phyloP scores from a whole-genome alignment of 1,284 basidiomycete species.

The Ustilago hordei region DNA sequence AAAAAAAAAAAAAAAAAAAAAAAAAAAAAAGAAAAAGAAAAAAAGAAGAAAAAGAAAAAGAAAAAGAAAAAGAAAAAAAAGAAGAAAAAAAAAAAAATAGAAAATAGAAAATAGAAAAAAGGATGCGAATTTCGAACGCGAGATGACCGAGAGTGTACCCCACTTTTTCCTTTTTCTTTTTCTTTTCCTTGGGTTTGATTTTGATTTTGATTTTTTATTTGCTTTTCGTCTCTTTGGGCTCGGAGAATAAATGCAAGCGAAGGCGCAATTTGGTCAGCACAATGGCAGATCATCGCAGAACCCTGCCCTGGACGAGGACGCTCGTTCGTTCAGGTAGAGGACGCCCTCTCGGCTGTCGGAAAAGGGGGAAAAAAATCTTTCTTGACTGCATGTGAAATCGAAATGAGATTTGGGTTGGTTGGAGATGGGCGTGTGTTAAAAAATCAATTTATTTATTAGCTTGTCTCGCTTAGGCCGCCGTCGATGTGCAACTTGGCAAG shows the following conservation, averaged over 20 bases:
- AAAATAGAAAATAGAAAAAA: no score
- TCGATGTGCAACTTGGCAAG: neutral
- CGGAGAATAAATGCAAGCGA: neutral
- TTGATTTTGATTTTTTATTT: neutral
- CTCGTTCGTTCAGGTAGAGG: no score
- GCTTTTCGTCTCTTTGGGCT: neutral
- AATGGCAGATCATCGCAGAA: no score
- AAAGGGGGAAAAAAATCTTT: no score
- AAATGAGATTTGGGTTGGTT: no score
- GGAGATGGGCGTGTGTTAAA: neutral
- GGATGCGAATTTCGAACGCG: neutral
- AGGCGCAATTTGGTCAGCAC: neutral
- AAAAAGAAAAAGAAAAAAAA: no score
- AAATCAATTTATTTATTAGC: neutral
- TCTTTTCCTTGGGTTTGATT: neutral
- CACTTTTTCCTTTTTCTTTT: neutral
- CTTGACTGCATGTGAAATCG: no score
- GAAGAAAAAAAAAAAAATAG: accelerated
- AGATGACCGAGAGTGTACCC: neutral
- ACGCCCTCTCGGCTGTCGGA: no score
- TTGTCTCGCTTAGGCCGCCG: neutral
- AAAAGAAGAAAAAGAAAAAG: no score
- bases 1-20: no score
- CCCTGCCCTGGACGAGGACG: no score
- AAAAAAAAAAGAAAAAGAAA: no score